Conservation (phyloP, 2,329 filamentous ascomycete genomes). For the Fusarium virguliforme region DNA sequence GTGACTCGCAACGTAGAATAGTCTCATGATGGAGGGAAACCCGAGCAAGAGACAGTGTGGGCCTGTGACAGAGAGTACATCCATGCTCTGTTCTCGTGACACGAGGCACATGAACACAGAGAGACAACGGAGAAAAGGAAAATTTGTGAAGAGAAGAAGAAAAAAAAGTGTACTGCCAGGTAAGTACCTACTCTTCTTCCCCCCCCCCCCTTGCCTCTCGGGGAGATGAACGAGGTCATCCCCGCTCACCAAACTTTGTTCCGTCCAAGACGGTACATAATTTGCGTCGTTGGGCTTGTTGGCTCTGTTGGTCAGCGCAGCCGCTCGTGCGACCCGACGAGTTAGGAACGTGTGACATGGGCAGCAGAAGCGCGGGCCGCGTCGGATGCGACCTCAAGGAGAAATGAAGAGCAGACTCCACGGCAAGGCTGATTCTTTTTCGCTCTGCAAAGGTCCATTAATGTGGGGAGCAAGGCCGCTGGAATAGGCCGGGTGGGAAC, state of each 20-base stretch:
- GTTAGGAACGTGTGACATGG: conserved; percentile 13
- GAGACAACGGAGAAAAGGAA: neutral
- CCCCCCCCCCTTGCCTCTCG: too few species aligned
- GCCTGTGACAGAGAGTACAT: neutral
- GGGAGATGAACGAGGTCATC: neutral
- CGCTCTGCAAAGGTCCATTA: neutral
- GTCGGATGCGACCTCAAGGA: conserved; percentile 11
- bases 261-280: neutral
- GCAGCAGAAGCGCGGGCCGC: conserved; percentile 16
- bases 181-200: too few species aligned
- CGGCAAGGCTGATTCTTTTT: conserved; percentile 12
- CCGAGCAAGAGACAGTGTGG: neutral
- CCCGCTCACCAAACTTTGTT: neutral
- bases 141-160: neutral
- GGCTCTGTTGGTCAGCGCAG: neutral
- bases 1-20: neutral
- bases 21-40: neutral
- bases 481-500: conserved; percentile 12
- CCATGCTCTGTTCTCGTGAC: neutral
- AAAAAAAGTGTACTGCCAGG: conserved; percentile 1
- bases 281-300: neutral
- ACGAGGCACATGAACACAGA: neutral
- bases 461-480: neutral
- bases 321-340: conserved; percentile 14
- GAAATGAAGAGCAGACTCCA: neutral